Conservation (phyloP, 2,329 filamentous ascomycete species). For the Alternaria sp. region DNA sequence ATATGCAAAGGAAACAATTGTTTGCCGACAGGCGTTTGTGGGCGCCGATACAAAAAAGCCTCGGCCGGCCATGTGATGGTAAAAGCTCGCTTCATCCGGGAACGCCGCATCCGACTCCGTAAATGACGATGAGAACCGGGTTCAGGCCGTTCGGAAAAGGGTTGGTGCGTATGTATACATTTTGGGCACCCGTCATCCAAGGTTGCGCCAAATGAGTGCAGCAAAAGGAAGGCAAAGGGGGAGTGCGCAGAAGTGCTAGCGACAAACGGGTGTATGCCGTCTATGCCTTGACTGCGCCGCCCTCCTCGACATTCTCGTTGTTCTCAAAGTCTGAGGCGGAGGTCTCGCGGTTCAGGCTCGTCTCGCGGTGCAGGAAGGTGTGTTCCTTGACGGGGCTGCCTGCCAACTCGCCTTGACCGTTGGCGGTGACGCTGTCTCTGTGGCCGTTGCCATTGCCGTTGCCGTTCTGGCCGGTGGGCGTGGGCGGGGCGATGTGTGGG, state of each 20-base stretch:
- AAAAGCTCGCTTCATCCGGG: conserved; percentile 6
- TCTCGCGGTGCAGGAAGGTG: conserved; percentile 84
- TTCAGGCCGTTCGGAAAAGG: conserved; percentile 15
- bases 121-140: conserved; percentile 12
- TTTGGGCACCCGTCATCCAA: conserved; percentile 18
- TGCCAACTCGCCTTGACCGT: conserved; percentile 51
- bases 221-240: not conserved
- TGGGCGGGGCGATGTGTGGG: conserved; percentile 79
- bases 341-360: conserved; percentile 76
- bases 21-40: conserved; percentile 7
- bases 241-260: conserved; percentile 4
- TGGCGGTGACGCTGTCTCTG: conserved; percentile 37
- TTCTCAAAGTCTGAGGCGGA: conserved; percentile 69
- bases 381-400: conserved; percentile 90
- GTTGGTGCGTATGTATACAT: conserved; percentile 22
- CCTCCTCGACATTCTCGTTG: conserved; percentile 21
- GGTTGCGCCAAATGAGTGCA: conserved; percentile 10
- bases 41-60: conserved; percentile 1
- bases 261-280: not conserved
- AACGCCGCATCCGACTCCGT: conserved; percentile 25
- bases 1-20: not conserved
- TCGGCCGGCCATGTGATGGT: not conserved
- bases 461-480: conserved; percentile 49
- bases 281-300: conserved; percentile 29
- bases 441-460: conserved; percentile 39